Evolutionary conservation across 495 filamentous ascomycete genomes (phyloP).

Genomic region (Penicillium pulvis): DNA sequence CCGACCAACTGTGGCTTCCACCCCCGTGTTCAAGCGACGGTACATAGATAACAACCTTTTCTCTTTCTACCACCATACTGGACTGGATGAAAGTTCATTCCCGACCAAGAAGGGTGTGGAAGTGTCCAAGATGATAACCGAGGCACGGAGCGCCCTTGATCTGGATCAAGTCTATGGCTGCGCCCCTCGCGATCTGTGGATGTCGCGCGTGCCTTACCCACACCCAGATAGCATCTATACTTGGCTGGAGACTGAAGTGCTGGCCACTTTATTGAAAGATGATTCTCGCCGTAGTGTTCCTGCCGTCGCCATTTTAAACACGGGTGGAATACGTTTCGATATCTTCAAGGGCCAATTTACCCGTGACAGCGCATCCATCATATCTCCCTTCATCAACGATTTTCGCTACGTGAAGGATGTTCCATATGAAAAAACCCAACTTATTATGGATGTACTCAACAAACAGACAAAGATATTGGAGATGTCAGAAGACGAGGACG

Average conservation of each 20-base stretch:
- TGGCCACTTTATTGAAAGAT: conserved; percentile 64
- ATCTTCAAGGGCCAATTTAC: conserved; percentile 93
- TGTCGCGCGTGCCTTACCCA: conserved; percentile 74
- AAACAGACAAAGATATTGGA: conserved; percentile 60
- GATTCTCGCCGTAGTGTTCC: conserved; percentile 51
- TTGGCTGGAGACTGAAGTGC: conserved; percentile 73
- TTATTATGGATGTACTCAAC: conserved; percentile 74
- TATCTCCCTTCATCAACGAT: conserved; percentile 85
- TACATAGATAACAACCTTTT: conserved; percentile 96
- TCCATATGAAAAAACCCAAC: conserved; percentile 69
- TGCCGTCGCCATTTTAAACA: conserved; percentile 77
- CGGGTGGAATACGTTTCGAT: conserved; percentile 90
- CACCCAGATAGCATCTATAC: conserved; percentile 71
- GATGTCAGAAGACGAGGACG: conserved; percentile 17
- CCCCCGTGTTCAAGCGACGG: conserved; percentile 65
- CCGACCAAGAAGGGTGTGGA: conserved; percentile 75
- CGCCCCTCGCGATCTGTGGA: conserved; percentile 78
- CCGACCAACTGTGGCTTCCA: conserved; percentile 35
- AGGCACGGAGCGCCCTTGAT: conserved; percentile 66
- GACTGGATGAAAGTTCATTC: conserved; percentile 69
- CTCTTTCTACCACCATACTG: conserved; percentile 81
- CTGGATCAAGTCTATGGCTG: conserved; percentile 81
- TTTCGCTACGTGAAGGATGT: conserved; percentile 81
- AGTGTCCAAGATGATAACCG: conserved; percentile 69
- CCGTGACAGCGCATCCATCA: conserved; percentile 75